Percentiles rank a stretch among this genome's conserved stretches.
Evolutionary conservation across 805 yeast species (phyloP).

Genomic region (Komagataella pastoris): DNA sequence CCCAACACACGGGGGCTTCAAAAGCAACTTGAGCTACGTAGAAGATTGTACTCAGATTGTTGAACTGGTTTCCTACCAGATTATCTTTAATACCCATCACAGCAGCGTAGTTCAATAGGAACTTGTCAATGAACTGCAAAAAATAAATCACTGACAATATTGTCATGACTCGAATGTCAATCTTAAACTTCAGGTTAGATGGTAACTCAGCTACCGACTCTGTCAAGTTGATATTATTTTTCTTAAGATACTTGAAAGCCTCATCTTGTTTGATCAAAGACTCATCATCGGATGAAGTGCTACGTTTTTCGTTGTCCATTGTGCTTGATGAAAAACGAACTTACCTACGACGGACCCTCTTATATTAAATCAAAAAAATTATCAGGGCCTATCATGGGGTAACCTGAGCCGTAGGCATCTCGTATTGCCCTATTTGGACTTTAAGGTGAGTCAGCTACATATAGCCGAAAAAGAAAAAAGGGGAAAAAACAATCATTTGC

Average conservation of each 20-base stretch:
- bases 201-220: background rate
- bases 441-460: background rate
- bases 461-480: background rate
- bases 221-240: background rate
- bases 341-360: background rate
- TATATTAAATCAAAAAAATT: background rate
- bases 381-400: background rate
- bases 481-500: background rate
- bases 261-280: background rate
- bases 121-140: conserved; percentile 30
- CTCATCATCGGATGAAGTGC: background rate
- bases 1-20: conserved; percentile 27
- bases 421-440: background rate
- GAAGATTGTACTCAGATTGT: conserved; percentile 13
- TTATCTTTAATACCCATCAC: conserved; percentile 48
- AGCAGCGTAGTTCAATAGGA: conserved; percentile 46
- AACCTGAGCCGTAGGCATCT: background rate
- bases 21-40: conserved; percentile 32
- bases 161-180: background rate
- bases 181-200: background rate
- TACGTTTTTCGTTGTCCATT: background rate
- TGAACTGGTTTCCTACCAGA: conserved; percentile 4
- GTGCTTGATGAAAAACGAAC: background rate
- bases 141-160: background rate
- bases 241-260: background rate